phyloP scores from a whole-genome alignment of 2,329 filamentous ascomycete species.

The Penicillium sp. region DNA sequence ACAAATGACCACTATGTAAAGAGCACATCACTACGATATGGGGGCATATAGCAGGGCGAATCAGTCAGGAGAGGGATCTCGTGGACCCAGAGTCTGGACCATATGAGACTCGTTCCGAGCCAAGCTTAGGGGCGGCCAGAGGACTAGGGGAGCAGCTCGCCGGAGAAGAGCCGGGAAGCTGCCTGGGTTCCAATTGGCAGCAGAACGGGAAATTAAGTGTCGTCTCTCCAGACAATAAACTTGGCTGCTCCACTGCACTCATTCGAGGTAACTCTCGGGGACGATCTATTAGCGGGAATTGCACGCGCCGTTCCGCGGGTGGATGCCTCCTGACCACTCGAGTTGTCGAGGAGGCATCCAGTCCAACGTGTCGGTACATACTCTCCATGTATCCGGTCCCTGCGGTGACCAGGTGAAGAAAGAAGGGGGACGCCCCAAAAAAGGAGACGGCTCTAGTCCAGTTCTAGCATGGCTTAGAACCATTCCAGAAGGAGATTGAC shows the following conservation, averaged over 20 bases:
- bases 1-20: too few species aligned
- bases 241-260: background rate
- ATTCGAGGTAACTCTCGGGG: conserved; percentile 1
- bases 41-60: background rate
- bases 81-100: background rate
- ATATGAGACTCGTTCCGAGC: background rate
- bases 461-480: conserved; percentile 11
- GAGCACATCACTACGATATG: background rate
- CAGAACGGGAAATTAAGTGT: background rate
- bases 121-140: background rate
- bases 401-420: background rate
- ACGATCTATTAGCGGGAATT: conserved; percentile 19
- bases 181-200: background rate
- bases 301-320: conserved; percentile 18
- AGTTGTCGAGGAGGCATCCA: background rate
- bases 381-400: conserved; percentile 3
- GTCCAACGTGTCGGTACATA: background rate
- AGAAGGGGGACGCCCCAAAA: background rate
- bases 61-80: background rate
- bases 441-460: background rate
- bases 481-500: background rate
- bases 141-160: background rate
- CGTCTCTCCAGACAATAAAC: background rate
- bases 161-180: background rate
- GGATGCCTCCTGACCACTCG: conserved; percentile 5